phyloP scores from a whole-genome alignment of 2,329 filamentous ascomycete genomes.

The Botrytis paeoniae region DNA sequence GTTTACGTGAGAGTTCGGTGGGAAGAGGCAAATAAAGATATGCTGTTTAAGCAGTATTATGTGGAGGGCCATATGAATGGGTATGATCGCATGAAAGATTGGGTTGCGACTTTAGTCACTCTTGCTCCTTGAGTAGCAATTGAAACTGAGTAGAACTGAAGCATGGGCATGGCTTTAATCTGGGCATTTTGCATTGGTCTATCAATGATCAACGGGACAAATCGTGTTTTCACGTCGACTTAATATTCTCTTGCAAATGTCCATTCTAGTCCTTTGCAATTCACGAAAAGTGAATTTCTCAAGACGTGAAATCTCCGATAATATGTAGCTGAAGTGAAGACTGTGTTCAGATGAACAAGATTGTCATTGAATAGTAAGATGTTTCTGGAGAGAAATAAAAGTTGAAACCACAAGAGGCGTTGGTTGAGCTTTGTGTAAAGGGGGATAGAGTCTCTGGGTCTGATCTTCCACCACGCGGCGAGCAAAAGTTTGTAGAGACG shows the following conservation, averaged over 20 bases:
- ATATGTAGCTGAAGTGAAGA: not conserved
- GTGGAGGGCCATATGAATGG: slow-evolving; percentile 15
- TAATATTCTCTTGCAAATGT: not conserved
- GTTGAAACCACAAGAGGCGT: no score
- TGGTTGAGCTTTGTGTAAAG: no score
- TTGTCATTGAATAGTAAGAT: not conserved
- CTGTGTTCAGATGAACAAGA: not conserved
- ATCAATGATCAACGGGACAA: not conserved
- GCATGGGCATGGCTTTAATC: not conserved
- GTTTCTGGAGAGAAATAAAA: no score
- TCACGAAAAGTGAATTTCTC: not conserved
- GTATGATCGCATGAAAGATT: slow-evolving; percentile 12
- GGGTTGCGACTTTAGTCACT: slow-evolving; percentile 8
- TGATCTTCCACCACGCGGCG: not conserved
- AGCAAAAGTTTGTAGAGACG: not conserved
- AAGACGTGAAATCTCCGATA: not conserved
- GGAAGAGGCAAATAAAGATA: not conserved
- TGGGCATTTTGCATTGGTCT: not conserved
- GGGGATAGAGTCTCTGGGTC: not conserved
- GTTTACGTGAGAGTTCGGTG: not conserved
- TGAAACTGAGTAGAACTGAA: not conserved
- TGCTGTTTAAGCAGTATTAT: slow-evolving; percentile 13
- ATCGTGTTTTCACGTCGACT: no score
- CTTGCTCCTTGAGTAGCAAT: not conserved
- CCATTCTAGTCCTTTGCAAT: not conserved